A percentile compares a stretch with the other conserved stretches of the same genome.
phyloP scores from a whole-genome alignment of 805 yeast genomes.

The Ogataea methanolica region DNA sequence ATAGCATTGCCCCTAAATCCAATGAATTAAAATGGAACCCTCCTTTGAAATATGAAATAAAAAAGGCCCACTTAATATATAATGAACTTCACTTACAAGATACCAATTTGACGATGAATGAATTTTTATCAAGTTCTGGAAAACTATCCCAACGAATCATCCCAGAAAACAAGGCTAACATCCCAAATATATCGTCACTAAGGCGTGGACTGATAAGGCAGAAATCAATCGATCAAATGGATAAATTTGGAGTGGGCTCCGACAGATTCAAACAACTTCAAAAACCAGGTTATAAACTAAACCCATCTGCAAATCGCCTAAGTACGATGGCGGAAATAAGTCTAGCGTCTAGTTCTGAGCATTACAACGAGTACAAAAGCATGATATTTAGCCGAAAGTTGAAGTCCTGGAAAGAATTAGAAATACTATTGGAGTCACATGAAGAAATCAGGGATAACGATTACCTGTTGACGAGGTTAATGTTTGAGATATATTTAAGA shows the following conservation, averaged over 20 bases:
- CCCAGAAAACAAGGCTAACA: too few species aligned
- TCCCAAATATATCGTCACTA: background rate
- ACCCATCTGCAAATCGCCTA: conserved; percentile 10
- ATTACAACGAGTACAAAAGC: conserved; percentile 15
- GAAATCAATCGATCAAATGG: conserved; percentile 7
- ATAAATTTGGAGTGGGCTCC: conserved; percentile 8
- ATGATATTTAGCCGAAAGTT: conserved; percentile 14
- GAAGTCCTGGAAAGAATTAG: conserved; percentile 13
- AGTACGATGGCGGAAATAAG: conserved; percentile 25
- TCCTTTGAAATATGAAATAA: conserved; percentile 15
- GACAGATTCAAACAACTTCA: conserved; percentile 8
- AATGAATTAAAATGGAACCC: conserved; percentile 20
- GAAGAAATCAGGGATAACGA: conserved; percentile 21
- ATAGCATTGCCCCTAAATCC: conserved; percentile 8
- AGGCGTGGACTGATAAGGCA: background rate
- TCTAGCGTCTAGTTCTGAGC: conserved; percentile 24
- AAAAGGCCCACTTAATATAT: conserved; percentile 7
- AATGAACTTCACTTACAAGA: conserved; percentile 11
- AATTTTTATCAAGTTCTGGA: conserved; percentile 5
- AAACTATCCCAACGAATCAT: background rate
- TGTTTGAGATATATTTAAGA: conserved; percentile 29
- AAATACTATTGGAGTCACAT: conserved; percentile 6
- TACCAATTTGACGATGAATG: conserved; percentile 11
- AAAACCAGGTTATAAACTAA: conserved; percentile 1
- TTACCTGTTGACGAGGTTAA: conserved; percentile 21